phyloP scores from a whole-genome alignment of 2,329 filamentous ascomycete genomes.

The Pseudocercospora cruenta region DNA sequence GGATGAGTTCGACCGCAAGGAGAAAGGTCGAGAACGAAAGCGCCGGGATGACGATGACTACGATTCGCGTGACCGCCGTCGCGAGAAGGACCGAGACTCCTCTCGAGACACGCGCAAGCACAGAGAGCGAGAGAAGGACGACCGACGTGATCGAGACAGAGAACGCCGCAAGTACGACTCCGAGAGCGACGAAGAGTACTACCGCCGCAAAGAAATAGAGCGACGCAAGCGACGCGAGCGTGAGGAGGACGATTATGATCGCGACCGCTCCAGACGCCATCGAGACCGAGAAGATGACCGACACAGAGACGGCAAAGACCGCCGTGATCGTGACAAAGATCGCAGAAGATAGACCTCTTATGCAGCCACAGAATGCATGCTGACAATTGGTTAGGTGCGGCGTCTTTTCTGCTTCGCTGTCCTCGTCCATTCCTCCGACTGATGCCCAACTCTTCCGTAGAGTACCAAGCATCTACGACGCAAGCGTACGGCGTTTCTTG shows the following conservation, averaged over 20 bases:
- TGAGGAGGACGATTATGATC: conserved; percentile 21
- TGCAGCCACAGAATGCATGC: conserved; percentile 15
- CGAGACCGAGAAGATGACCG: conserved; percentile 22
- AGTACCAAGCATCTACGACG: not conserved
- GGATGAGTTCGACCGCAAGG: conserved; percentile 45
- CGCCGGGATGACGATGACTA: conserved; percentile 19
- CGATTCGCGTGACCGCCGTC: conserved; percentile 22
- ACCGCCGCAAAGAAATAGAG: conserved; percentile 36
- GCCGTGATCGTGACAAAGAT: conserved; percentile 25
- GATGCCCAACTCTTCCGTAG: not conserved
- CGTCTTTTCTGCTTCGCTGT: not conserved
- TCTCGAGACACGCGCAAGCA: conserved; percentile 19
- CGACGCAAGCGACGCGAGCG: conserved; percentile 26
- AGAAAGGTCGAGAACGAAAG: conserved; percentile 42
- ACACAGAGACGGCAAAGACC: conserved; percentile 3
- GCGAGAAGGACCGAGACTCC: conserved; percentile 20
- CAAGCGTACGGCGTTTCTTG: not conserved
- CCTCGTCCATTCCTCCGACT: conserved; percentile 6
- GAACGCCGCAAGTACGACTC: conserved; percentile 27
- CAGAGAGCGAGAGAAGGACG: conserved; percentile 23
- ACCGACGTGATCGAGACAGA: conserved; percentile 25
- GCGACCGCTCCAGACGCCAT: conserved; percentile 27
- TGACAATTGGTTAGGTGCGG: conserved; percentile 19
- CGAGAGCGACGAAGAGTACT: conserved; percentile 34
- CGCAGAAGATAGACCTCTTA: conserved; percentile 22